Evolutionary conservation across 1,284 basidiomycete genomes (phyloP), one percentile per base, ranked within the genome.

Genomic region (Rhodotorula sp.): DNA sequence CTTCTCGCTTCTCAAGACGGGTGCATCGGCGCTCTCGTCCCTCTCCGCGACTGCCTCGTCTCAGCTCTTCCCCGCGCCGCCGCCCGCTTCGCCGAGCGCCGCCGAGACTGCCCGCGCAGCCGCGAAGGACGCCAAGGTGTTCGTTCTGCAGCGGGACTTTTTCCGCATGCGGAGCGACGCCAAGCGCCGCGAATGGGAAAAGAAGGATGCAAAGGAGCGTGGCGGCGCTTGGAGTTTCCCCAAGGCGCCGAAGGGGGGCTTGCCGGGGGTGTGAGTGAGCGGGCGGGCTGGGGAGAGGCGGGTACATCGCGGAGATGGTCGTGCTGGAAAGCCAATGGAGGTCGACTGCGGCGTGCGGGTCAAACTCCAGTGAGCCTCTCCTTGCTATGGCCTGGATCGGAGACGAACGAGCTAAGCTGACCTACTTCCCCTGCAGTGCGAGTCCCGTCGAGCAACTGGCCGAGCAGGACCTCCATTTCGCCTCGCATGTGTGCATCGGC

Each of bases 161-260:
- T 76, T 72, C 48, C 46, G 32, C 29, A 72, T 72, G 75, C 50
- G 75, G 36, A 13, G 48, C n/a, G 61, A 64, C 22, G 17, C 27
- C 55, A 65, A 71, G 56, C 48, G 59, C 56, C 63, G 66, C 25
- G 65, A 64, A 32, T 76, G 71, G 72, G 66, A 76, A 48, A 63
- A 65, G 54, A 65, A 61, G 51, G 72, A 76, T 22, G 75, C 75
- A 17, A 64, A 67, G 51, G 61, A 64, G 56, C 58, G 72, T 37
- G 57, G 61, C 15, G 34, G 27, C 37, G 32, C 22, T 41, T 61
- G 67, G 68, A 56, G 51, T 29, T 69, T 76, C 34, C 75, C 75
- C 10, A 72, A 65, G 25, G 70, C 62, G 50, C 75, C 75, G 46
- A 61, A 34, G 25, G 71, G 73, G 10, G 48, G 27, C 29, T 22